A percentile compares a stretch with the other conserved stretches of the same genome.
Conservation (phyloP, 164 flowering plant genomes). For the Buxus sempervirens region DNA sequence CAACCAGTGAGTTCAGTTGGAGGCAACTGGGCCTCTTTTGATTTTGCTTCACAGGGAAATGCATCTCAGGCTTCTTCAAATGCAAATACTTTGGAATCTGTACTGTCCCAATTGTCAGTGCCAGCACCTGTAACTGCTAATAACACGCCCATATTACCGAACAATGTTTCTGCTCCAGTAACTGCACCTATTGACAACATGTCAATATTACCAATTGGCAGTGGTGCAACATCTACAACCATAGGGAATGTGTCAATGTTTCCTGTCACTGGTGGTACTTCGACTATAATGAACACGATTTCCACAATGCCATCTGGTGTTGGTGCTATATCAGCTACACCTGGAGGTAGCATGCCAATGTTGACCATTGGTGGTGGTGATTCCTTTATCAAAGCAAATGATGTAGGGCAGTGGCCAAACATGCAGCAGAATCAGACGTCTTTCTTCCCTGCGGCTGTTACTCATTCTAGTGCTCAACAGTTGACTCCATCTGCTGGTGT, state of each 20-base stretch:
- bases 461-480: constrained; percentile 36
- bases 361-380: constrained; percentile 24
- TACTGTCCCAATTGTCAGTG: constrained; percentile 51
- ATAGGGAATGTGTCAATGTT: constrained; percentile 10
- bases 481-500: constrained; percentile 27
- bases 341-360: constrained; percentile 17
- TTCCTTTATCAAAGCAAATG: constrained; percentile 27
- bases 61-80: constrained; percentile 42
- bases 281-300: constrained; percentile 13
- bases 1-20: constrained; percentile 37
- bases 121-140: constrained; percentile 41
- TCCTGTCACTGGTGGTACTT: constrained; percentile 15
- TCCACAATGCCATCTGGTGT: constrained; percentile 18
- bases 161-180: constrained; percentile 4
- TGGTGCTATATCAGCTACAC: constrained; percentile 20
- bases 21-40: constrained; percentile 93
- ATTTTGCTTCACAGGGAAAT: constrained; percentile 39
- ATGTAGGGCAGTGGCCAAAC: constrained; percentile 44
- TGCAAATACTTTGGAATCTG: constrained; percentile 47
- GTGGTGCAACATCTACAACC: constrained; percentile 10
- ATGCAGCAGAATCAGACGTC: constrained; percentile 45
- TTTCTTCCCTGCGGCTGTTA: constrained; percentile 28
- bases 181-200: constrained; percentile 13
- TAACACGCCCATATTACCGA: constrained; percentile 19
- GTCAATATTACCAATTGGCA: constrained; percentile 9